Evolutionary conservation across 805 yeast species (phyloP).

Genomic region (Candida patagonica): DNA sequence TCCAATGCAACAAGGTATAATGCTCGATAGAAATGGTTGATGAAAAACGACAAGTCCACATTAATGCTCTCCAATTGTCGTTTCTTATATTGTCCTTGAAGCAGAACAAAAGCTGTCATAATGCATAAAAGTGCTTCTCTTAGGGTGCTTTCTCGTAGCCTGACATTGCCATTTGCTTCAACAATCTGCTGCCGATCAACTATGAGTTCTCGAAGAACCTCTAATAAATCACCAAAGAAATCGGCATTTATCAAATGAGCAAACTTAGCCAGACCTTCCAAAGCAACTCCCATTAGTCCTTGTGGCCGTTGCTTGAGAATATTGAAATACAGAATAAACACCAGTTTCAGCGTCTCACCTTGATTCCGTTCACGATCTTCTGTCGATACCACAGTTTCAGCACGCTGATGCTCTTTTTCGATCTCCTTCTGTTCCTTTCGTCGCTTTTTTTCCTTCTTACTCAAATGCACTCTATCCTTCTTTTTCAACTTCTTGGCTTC

Average conservation of each 20-base stretch:
- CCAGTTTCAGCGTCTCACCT: slow-evolving; percentile 67
- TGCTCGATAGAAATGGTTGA: slow-evolving; percentile 62
- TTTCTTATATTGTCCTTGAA: slow-evolving; percentile 47
- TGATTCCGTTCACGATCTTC: slow-evolving; percentile 83
- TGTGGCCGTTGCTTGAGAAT: slow-evolving; percentile 57
- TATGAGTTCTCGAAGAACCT: slow-evolving; percentile 77
- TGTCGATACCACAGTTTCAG: slow-evolving; percentile 78
- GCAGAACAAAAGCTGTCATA: slow-evolving; percentile 81
- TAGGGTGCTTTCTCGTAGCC: slow-evolving; percentile 29
- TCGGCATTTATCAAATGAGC: slow-evolving; percentile 93
- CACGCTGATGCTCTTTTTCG: slow-evolving; percentile 79
- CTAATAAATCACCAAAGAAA: slow-evolving; percentile 83
- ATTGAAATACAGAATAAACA: slow-evolving; percentile 68
- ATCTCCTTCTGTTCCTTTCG: slow-evolving; percentile 80
- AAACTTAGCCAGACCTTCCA: slow-evolving; percentile 84
- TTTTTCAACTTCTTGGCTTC: slow-evolving; percentile 51
- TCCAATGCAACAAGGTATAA: slow-evolving; percentile 64
- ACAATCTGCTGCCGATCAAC: slow-evolving; percentile 32
- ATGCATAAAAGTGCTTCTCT: slow-evolving; percentile 75
- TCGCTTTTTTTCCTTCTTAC: slow-evolving; percentile 82
- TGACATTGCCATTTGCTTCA: slow-evolving; percentile 28
- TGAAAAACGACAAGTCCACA: slow-evolving; percentile 73
- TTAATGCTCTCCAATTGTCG: slow-evolving; percentile 44
- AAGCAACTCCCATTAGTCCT: slow-evolving; percentile 69
- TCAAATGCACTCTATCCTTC: slow-evolving; percentile 81